Percentiles rank a stretch among this genome's conserved stretches.
Conservation (phyloP, 768 basidiomycete species). For the Termitomyces sp. region DNA sequence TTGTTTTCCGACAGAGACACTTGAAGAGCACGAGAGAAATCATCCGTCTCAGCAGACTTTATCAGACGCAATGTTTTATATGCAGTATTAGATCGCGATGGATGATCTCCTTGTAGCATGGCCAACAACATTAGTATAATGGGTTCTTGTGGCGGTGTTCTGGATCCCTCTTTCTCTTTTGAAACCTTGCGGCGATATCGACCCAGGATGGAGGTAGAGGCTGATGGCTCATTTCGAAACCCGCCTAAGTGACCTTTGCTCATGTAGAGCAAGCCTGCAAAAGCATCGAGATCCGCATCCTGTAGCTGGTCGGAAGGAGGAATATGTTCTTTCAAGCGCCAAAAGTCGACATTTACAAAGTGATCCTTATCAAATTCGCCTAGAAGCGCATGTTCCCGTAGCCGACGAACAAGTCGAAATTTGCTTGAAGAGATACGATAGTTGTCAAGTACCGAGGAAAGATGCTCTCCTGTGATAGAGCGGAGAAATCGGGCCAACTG, state of each 20-base stretch:
- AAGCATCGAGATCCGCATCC: conserved; percentile 66
- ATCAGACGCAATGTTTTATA: conserved; percentile 63
- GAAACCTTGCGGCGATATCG: conserved; percentile 26
- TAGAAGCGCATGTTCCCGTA: conserved; percentile 43
- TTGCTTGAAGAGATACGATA: conserved; percentile 63
- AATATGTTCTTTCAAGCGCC: conserved; percentile 79
- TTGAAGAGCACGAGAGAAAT: conserved; percentile 16
- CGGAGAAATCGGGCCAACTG: conserved; percentile 39
- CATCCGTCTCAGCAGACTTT: conserved; percentile 34
- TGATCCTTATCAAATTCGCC: conserved; percentile 32
- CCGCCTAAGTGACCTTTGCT: conserved; percentile 59
- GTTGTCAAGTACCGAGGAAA: conserved; percentile 55
- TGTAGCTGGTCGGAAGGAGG: conserved; percentile 49
- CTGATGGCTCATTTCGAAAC: conserved; percentile 46
- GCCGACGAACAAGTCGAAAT: conserved; percentile 65
- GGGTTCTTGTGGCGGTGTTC: conserved; percentile 32
- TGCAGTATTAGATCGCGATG: conserved; percentile 46
- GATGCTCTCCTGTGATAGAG: conserved; percentile 37
- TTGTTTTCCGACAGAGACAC: conserved; percentile 32
- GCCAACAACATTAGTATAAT: conserved; percentile 48
- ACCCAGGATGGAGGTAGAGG: conserved; percentile 34
- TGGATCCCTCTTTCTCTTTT: conserved; percentile 12
- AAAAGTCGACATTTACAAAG: conserved; percentile 65
- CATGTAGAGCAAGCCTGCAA: conserved; percentile 55
- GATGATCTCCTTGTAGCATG: conserved; percentile 50